phyloP scores from a whole-genome alignment of 768 basidiomycete genomes.

The Polyporus arcularius region DNA sequence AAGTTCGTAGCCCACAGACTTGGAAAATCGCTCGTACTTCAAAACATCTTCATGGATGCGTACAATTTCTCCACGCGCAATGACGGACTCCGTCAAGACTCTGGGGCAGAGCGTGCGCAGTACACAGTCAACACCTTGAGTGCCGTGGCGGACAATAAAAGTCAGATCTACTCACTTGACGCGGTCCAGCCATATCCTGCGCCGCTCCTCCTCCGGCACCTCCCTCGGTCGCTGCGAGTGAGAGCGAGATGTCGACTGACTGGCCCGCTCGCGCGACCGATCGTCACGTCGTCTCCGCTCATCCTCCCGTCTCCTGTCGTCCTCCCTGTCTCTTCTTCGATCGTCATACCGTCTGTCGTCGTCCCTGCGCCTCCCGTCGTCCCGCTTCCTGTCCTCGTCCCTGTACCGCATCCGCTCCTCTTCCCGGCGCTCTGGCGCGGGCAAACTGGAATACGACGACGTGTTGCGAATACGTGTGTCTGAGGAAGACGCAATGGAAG shows the following conservation, averaged over 20 bases:
- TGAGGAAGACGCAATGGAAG: conserved; percentile 6
- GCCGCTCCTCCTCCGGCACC: conserved; percentile 38
- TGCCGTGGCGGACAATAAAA: not conserved
- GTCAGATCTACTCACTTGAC: conserved; percentile 37
- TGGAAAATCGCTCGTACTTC: conserved; percentile 27
- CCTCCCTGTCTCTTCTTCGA: conserved; percentile 2
- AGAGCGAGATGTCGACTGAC: conserved; percentile 1
- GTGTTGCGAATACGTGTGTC: not conserved
- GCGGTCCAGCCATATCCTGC: conserved; percentile 41
- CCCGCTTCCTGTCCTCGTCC: conserved; percentile 5
- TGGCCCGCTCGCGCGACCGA: not conserved
- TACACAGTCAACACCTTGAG: not conserved
- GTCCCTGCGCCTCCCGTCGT: conserved; percentile 6
- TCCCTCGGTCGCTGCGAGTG: conserved; percentile 18
- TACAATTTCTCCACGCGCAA: conserved; percentile 34
- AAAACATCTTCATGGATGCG: conserved; percentile 36
- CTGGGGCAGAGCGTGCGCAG: conserved; percentile 23
- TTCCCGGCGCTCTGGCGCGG: not conserved
- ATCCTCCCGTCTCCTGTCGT: conserved; percentile 9
- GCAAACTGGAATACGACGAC: not conserved
- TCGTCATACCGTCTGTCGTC: conserved; percentile 9
- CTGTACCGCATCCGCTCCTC: not conserved
- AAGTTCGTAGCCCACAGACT: conserved; percentile 25
- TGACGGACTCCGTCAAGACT: conserved; percentile 37
- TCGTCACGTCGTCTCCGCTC: conserved; percentile 1